Evolutionary conservation across 768 basidiomycete genomes (phyloP).

Genomic region (Botryobasidium botryosum): DNA sequence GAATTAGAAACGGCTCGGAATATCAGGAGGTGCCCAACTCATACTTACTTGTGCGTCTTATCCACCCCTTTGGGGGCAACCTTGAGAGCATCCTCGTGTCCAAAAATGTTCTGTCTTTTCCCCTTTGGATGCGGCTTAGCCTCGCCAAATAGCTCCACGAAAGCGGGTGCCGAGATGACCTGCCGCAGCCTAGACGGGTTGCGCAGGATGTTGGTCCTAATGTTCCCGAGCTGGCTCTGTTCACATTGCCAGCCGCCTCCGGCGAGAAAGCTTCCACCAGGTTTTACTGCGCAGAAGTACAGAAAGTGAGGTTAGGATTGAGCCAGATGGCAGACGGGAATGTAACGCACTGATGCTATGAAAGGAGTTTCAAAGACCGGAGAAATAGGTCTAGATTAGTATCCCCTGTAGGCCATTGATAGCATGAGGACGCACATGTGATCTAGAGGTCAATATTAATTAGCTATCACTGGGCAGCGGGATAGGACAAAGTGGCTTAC

Average conservation of each 20-base stretch:
- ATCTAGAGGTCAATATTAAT: slow-evolving; percentile 29
- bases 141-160: slow-evolving; percentile 63
- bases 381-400: no score
- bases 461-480: background rate
- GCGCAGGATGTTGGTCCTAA: slow-evolving; percentile 32
- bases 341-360: background rate
- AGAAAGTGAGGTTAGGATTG: background rate
- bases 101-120: slow-evolving; percentile 61
- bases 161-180: slow-evolving; percentile 48
- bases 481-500: slow-evolving; percentile 35
- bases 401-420: no score
- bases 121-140: slow-evolving; percentile 46
- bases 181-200: slow-evolving; percentile 44
- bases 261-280: slow-evolving; percentile 51
- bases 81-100: slow-evolving; percentile 74
- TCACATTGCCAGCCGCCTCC: slow-evolving; percentile 68
- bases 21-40: background rate
- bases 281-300: slow-evolving; percentile 21
- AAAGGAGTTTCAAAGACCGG: background rate
- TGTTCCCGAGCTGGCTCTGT: slow-evolving; percentile 55
- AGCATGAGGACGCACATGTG: slow-evolving; percentile 45
- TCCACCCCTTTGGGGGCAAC: slow-evolving; percentile 79
- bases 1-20: background rate
- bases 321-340: no score
- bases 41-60: slow-evolving; percentile 55